Conservation (phyloP, 352 stramenopile genomes). For the Plasmopara halstedii region DNA sequence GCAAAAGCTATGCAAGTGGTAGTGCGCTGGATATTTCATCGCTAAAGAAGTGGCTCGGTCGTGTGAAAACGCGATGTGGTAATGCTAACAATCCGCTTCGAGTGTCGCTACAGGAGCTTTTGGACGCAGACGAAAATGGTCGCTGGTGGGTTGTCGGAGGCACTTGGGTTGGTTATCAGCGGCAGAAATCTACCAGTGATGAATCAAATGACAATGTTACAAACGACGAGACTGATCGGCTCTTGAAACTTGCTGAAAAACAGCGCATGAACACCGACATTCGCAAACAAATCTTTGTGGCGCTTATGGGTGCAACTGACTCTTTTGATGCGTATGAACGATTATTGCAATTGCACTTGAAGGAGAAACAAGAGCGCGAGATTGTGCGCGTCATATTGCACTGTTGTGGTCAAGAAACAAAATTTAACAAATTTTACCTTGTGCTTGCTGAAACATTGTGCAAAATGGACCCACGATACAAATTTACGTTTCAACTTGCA, state of each 20-base stretch:
- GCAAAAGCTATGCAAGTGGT: conserved; percentile 25
- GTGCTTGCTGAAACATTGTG: conserved; percentile 90
- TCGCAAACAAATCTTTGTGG: conserved; percentile 93
- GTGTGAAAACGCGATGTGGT: conserved; percentile 87
- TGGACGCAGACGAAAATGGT: conserved; percentile 82
- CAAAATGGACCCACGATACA: conserved; percentile 91
- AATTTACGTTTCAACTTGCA: conserved; percentile 94
- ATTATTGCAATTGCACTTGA: conserved; percentile 83
- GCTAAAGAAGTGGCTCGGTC: conserved; percentile 92
- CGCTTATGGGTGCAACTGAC: conserved; percentile 94
- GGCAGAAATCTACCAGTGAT: conserved; percentile 23
- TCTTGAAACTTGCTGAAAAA: conserved; percentile 90
- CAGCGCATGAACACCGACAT: conserved; percentile 97
- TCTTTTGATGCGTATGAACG: conserved; percentile 95
- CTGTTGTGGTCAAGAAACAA: conserved; percentile 78
- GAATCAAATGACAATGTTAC: conserved; percentile 19
- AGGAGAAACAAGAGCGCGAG: conserved; percentile 90
- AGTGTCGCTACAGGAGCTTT: conserved; percentile 63
- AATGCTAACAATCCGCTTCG: conserved; percentile 69
- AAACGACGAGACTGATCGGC: conserved; percentile 38
- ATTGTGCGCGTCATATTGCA: conserved; percentile 93
- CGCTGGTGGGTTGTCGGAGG: conserved; percentile 96
- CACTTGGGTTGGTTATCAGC: conserved; percentile 86
- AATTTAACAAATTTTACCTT: conserved; percentile 96
- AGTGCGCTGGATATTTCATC: conserved; percentile 57